Percentiles rank a stretch among this genome's conserved stretches.
These are phyloP conservation scores for Cladosporium velox DNA, from an alignment of 2,329 filamentous ascomycete species.

Conservation along the genomic window DNA sequence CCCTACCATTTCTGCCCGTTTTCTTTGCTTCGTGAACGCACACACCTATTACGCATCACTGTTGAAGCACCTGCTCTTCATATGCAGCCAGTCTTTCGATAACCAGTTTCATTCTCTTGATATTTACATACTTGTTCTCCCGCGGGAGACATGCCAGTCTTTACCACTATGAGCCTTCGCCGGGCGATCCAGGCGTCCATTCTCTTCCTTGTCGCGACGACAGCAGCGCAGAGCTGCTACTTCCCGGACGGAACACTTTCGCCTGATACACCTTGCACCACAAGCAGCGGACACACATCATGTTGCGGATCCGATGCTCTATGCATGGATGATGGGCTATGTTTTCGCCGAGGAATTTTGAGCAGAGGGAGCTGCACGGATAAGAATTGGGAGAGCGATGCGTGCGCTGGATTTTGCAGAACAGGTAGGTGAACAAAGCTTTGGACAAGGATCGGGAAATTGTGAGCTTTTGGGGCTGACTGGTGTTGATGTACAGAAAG, in stretches of 20 bases:
- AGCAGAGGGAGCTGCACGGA: conserved; percentile 38
- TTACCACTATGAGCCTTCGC: conserved; percentile 20
- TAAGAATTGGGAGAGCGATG: conserved; percentile 33
- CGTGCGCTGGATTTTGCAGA: conserved; percentile 35
- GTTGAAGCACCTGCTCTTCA: conserved; percentile 5
- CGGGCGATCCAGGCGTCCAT: conserved; percentile 19
- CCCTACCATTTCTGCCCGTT: background rate
- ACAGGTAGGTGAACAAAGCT: conserved; percentile 29
- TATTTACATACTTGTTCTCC: background rate
- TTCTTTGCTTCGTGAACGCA: background rate
- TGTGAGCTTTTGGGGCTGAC: conserved; percentile 9
- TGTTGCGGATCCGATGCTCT: conserved; percentile 35
- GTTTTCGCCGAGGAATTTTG: conserved; percentile 35
- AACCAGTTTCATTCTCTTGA: background rate
- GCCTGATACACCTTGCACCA: conserved; percentile 15
- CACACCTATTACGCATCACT: background rate
- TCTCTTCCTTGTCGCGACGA: conserved; percentile 13
- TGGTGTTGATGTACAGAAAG: conserved; percentile 21
- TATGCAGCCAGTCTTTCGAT: conserved; percentile 1
- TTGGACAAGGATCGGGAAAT: background rate
- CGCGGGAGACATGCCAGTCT: conserved; percentile 16
- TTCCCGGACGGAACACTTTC: conserved; percentile 21
- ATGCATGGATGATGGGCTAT: conserved; percentile 38
- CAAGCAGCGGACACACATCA: conserved; percentile 19
- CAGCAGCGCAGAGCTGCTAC: conserved; percentile 20